These are phyloP conservation scores for Fusarium haematococcum DNA, from an alignment of 2,329 filamentous ascomycete genomes.

Conservation along the genomic window DNA sequence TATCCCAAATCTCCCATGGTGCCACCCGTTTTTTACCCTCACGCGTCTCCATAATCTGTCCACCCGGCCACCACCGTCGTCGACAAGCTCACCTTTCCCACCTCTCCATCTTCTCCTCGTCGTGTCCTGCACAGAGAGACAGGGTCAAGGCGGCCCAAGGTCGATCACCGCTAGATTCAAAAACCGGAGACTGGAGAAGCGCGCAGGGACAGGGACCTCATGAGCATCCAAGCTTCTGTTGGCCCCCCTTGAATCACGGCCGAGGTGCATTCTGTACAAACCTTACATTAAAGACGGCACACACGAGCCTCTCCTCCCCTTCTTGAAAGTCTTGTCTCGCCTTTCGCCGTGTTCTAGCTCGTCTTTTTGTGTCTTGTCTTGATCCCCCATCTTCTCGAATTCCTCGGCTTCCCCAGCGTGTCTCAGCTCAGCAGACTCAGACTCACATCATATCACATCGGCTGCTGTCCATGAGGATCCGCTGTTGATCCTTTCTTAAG, in stretches of 20 bases:
- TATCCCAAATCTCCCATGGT: not conserved
- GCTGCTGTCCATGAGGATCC: constrained; percentile 31
- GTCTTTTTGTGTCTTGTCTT: not conserved
- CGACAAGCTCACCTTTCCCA: constrained; percentile 7
- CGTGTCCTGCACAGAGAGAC: constrained; percentile 3
- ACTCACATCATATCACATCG: constrained; percentile 22
- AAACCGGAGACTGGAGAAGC: constrained; percentile 28
- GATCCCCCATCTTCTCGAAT: constrained; percentile 10
- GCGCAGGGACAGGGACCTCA: constrained; percentile 31
- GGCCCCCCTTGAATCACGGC: constrained; percentile 12
- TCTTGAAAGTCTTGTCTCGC: not conserved
- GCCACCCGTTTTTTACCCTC: not conserved
- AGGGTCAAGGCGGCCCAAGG: constrained; percentile 35
- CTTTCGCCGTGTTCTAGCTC: not conserved
- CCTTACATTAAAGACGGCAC: not conserved
- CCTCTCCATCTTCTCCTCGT: constrained; percentile 1
- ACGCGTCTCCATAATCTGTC: not conserved
- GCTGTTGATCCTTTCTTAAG: constrained; percentile 42
- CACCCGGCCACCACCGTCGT: constrained; percentile 9
- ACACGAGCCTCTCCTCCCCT: not conserved
- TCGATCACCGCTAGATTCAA: constrained; percentile 36
- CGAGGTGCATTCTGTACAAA: constrained; percentile 3
- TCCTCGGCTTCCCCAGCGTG: constrained; percentile 19
- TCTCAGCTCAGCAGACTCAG: not conserved
- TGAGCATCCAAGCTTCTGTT: constrained; percentile 33